Percentiles rank a stretch among this genome's conserved stretches.
These are phyloP conservation scores for Aspergillus felis DNA, from an alignment of 2,329 filamentous ascomycete genomes.

Conservation along the genomic window DNA sequence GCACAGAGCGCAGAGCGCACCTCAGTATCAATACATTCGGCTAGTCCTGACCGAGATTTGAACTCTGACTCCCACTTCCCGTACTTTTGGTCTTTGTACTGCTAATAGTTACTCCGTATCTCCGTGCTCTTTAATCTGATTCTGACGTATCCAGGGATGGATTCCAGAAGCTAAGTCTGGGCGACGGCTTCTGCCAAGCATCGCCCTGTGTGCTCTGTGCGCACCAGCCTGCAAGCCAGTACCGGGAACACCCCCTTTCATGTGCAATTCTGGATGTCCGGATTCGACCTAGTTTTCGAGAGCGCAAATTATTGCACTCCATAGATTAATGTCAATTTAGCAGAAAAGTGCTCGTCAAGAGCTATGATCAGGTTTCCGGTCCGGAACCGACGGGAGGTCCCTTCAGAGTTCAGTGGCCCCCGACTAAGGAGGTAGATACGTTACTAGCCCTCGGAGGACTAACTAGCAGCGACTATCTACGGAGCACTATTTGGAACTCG, in stretches of 20 bases:
- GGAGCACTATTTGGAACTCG: neutral
- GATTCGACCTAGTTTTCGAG: neutral
- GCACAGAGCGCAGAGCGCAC: neutral
- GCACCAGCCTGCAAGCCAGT: neutral
- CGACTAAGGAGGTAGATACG: neutral
- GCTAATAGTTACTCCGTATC: neutral
- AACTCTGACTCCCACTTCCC: neutral
- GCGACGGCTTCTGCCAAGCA: conserved; percentile 5
- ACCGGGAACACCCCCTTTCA: neutral
- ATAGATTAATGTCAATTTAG: neutral
- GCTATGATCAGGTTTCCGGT: neutral
- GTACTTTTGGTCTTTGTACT: neutral
- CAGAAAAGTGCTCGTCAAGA: neutral
- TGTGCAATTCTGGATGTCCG: neutral
- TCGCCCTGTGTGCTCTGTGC: neutral
- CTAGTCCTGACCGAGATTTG: neutral
- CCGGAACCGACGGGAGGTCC: conserved; percentile 8
- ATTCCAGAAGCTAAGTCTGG: neutral
- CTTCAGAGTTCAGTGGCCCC: neutral
- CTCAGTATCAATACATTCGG: neutral
- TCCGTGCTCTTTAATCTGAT: neutral
- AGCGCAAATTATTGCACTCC: neutral
- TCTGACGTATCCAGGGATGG: neutral
- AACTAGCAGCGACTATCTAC: neutral
- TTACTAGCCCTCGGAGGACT: neutral